Evolutionary conservation across 2,329 filamentous ascomycete species (phyloP).

Genomic region (Capronia epimyces): DNA sequence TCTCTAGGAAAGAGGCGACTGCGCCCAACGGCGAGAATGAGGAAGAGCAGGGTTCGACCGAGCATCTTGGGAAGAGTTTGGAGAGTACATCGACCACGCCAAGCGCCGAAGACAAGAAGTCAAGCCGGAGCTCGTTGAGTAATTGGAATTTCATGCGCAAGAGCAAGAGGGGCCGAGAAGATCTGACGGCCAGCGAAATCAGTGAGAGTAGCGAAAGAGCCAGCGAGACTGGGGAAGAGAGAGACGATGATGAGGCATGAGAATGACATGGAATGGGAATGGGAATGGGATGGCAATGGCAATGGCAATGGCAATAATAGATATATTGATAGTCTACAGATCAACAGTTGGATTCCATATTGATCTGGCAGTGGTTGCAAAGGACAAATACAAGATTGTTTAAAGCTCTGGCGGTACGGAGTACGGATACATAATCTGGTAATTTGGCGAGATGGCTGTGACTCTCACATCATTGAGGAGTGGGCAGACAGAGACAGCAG

Average conservation of each 20-base stretch:
- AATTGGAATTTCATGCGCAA: conserved; percentile 45
- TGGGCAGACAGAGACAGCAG: too few relatives aligned
- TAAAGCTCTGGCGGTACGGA: too few relatives aligned
- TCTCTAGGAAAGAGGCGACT: conserved; percentile 43
- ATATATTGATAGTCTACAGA: background rate
- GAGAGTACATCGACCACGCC: conserved; percentile 27
- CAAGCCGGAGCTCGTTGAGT: conserved; percentile 41
- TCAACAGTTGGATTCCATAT: background rate
- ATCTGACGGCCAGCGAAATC: conserved; percentile 28
- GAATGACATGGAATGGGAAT: background rate
- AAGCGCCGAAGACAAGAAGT: conserved; percentile 39
- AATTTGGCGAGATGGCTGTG: too few relatives aligned
- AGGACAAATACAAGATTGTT: too few relatives aligned
- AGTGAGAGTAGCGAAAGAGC: conserved; percentile 42
- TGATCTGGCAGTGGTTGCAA: too few relatives aligned
- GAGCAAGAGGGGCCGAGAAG: conserved; percentile 28
- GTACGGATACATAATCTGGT: too few relatives aligned
- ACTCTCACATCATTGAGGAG: too few relatives aligned
- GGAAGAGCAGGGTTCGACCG: conserved; percentile 38
- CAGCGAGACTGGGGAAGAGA: conserved; percentile 43
- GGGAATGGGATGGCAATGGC: background rate
- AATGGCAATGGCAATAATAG: too few relatives aligned
- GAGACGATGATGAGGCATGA: conserved; percentile 34
- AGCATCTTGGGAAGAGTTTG: conserved; percentile 28
- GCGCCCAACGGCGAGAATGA: conserved; percentile 40